These are phyloP conservation scores for Cubamyces lactineus DNA, from an alignment of 768 basidiomycete species.

Conservation along the genomic window DNA sequence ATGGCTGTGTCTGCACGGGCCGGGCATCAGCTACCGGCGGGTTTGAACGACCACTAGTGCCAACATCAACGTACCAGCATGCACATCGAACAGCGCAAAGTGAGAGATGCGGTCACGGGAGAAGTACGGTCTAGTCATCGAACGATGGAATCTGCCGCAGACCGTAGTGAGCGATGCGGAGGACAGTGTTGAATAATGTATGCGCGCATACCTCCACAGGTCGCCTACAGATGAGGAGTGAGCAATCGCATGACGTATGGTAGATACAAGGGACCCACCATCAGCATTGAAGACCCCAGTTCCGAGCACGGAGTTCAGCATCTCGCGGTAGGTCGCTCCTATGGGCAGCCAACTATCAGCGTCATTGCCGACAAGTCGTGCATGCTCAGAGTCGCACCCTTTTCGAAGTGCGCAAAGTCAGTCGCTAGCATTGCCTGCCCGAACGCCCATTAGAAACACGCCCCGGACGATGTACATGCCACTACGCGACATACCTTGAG, in stretches of 20 bases:
- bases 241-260: neutral
- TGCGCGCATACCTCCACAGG: slow-evolving; percentile 33
- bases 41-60: neutral
- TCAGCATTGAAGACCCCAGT: slow-evolving; percentile 61
- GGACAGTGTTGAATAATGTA: neutral
- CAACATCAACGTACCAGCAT: slow-evolving; percentile 35
- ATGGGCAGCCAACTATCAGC: neutral
- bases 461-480: neutral
- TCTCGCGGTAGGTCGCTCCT: slow-evolving; percentile 40
- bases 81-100: slow-evolving; percentile 39
- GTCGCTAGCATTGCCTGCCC: slow-evolving; percentile 42
- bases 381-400: slow-evolving; percentile 40
- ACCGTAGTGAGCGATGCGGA: neutral
- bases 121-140: slow-evolving; percentile 44
- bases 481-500: slow-evolving; percentile 36
- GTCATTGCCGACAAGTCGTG: neutral
- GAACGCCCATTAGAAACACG: slow-evolving; percentile 20
- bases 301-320: slow-evolving; percentile 44
- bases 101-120: slow-evolving; percentile 39
- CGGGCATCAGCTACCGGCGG: no score
- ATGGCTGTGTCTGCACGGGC: slow-evolving; percentile 28
- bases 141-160: slow-evolving; percentile 34
- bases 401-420: slow-evolving; percentile 47
- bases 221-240: slow-evolving; percentile 26
- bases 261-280: slow-evolving; percentile 34